These are phyloP conservation scores for Backusella luteola DNA, from an alignment of 192 early-diverging fungal genomes.

Conservation along the genomic window DNA sequence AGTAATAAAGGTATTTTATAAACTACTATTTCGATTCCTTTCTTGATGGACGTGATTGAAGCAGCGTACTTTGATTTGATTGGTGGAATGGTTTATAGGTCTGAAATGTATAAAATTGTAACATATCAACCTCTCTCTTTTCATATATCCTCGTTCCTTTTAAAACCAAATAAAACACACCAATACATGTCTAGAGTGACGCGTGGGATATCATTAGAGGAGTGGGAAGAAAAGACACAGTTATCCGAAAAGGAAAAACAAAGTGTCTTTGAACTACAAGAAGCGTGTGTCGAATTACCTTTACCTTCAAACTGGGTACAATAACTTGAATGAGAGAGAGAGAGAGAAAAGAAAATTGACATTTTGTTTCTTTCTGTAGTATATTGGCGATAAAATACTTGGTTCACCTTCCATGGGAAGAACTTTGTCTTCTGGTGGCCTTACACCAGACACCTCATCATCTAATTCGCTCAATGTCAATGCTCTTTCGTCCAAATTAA, in stretches of 20 bases:
- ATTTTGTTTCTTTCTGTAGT: neutral
- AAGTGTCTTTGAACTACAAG: conserved; percentile 55
- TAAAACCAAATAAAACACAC: neutral
- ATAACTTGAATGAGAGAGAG: neutral
- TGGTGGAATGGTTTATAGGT: neutral
- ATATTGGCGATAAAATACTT: conserved; percentile 13
- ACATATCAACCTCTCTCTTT: neutral
- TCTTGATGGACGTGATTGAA: neutral
- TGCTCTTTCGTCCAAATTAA: conserved; percentile 4
- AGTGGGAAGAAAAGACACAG: conserved; percentile 58
- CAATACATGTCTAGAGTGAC: conserved; percentile 11
- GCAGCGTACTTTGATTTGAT: neutral
- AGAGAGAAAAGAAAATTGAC: neutral
- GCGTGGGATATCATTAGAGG: conserved; percentile 39
- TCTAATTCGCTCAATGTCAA: conserved; percentile 20
- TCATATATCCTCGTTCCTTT: neutral
- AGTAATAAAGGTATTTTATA: neutral
- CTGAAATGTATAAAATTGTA: neutral
- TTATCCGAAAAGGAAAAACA: conserved; percentile 49
- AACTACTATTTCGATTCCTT: neutral
- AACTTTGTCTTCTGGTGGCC: neutral
- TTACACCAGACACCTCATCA: conserved; percentile 20
- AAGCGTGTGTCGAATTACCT: conserved; percentile 58
- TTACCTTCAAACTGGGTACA: conserved; percentile 43
- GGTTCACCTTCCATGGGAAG: conserved; percentile 18